Conservation (phyloP, 129 eudicot species). For the Tagetes patula region DNA sequence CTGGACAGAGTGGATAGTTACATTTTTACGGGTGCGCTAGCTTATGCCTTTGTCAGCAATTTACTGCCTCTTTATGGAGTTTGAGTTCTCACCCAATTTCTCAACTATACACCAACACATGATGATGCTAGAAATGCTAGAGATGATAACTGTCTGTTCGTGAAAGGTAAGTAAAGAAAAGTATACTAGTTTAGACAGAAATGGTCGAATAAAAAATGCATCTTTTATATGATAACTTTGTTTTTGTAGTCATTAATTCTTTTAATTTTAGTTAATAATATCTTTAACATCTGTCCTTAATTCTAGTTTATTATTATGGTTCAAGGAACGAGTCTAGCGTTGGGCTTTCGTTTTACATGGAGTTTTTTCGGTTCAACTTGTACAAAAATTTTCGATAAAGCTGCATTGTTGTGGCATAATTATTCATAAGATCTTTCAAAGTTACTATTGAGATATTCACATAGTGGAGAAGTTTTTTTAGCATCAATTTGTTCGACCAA, state of each 20-base stretch:
- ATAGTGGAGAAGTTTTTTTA: no score
- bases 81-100: conserved; percentile 28
- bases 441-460: neutral
- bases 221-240: neutral
- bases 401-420: neutral
- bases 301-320: neutral
- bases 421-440: neutral
- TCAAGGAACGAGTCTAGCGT: conserved; percentile 28
- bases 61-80: conserved; percentile 80
- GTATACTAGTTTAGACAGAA: conserved; percentile 2
- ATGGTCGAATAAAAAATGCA: neutral
- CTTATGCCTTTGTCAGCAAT: conserved; percentile 72
- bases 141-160: neutral
- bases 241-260: conserved; percentile 6
- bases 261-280: conserved; percentile 1
- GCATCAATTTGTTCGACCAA: no score
- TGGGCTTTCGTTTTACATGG: conserved; percentile 3
- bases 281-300: conserved; percentile 5
- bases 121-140: conserved; percentile 14
- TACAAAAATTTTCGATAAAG: neutral
- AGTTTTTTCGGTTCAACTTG: neutral
- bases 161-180: conserved; percentile 12
- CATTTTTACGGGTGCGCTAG: conserved; percentile 85
- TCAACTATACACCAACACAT: neutral
- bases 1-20: conserved; percentile 96